phyloP scores from a whole-genome alignment of 306 rosid genomes.

The Aeschynomene evenia region DNA sequence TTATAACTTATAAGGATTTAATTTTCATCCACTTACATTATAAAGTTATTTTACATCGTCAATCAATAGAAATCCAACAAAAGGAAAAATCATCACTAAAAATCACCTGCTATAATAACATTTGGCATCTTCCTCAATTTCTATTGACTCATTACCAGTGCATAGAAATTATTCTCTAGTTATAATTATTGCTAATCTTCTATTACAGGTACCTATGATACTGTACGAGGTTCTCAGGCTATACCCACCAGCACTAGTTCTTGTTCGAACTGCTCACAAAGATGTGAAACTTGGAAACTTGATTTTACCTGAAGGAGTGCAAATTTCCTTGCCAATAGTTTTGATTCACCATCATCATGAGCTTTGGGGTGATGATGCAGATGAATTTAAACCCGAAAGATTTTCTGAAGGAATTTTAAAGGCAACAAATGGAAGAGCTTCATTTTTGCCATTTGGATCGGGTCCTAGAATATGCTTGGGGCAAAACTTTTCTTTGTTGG shows the following conservation, averaged over 20 bases:
- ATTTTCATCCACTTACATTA: too few species aligned
- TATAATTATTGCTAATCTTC: too few species aligned
- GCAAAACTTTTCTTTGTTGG: neutral
- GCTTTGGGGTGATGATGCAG: conserved; percentile 14
- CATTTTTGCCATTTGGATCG: conserved; percentile 6
- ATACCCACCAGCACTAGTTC: neutral
- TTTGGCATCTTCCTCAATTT: too few species aligned
- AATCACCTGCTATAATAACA: too few species aligned
- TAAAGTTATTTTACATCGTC: too few species aligned
- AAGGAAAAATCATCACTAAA: too few species aligned
- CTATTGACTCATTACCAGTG: too few species aligned
- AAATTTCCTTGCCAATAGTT: neutral
- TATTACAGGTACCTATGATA: neutral
- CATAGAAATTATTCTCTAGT: too few species aligned
- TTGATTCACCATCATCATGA: neutral
- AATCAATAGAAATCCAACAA: too few species aligned
- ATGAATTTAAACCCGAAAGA: neutral
- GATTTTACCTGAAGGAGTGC: neutral
- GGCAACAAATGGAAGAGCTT: neutral
- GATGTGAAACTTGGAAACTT: conserved; percentile 29
- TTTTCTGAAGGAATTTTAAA: conserved; percentile 12
- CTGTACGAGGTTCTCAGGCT: conserved; percentile 44
- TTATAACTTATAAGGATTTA: too few species aligned
- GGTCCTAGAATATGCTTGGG: conserved; percentile 17
- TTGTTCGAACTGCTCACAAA: neutral